Conservation (phyloP, 2,329 filamentous ascomycete genomes). For the Fusarium piperis region DNA sequence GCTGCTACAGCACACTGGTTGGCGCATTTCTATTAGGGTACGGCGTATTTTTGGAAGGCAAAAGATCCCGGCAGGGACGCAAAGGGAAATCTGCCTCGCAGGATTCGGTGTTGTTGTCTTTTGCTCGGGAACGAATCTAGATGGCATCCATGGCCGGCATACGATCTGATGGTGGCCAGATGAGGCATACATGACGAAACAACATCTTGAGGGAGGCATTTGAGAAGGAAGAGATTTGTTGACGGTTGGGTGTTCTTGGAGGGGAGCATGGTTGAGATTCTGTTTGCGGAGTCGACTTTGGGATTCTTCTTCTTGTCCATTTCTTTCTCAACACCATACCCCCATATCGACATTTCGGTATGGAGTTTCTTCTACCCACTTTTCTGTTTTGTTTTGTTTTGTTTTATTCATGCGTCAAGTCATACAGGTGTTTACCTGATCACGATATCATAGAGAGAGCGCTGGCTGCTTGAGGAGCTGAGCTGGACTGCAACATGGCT, state of each 20-base stretch:
- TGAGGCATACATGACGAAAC: conserved; percentile 36
- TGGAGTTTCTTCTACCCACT: conserved; percentile 10
- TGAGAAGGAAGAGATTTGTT: conserved; percentile 17
- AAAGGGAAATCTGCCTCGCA: conserved; percentile 20
- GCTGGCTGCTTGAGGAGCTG: not conserved
- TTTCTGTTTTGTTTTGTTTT: not conserved
- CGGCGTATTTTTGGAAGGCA: conserved; percentile 36
- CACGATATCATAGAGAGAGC: conserved; percentile 10
- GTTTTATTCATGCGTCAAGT: not conserved
- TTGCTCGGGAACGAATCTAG: conserved; percentile 20
- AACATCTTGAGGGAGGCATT: conserved; percentile 14
- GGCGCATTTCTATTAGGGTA: conserved; percentile 30
- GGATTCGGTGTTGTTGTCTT: conserved; percentile 9
- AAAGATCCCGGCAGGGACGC: conserved; percentile 14
- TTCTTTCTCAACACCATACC: conserved; percentile 28
- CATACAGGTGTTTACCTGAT: conserved; percentile 5
- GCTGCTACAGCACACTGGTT: conserved; percentile 29
- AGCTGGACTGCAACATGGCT: not conserved
- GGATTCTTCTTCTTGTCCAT: conserved; percentile 5
- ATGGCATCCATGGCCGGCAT: conserved; percentile 15
- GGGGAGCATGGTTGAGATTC: conserved; percentile 15
- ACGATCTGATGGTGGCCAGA: conserved; percentile 12
- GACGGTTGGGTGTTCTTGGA: conserved; percentile 11
- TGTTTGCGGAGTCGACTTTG: conserved; percentile 17
- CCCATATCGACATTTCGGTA: conserved; percentile 14